Percentiles rank a stretch among this genome's conserved stretches.
Conservation (phyloP, 2,329 filamentous ascomycete species). For the Hypoxylon sp. region DNA sequence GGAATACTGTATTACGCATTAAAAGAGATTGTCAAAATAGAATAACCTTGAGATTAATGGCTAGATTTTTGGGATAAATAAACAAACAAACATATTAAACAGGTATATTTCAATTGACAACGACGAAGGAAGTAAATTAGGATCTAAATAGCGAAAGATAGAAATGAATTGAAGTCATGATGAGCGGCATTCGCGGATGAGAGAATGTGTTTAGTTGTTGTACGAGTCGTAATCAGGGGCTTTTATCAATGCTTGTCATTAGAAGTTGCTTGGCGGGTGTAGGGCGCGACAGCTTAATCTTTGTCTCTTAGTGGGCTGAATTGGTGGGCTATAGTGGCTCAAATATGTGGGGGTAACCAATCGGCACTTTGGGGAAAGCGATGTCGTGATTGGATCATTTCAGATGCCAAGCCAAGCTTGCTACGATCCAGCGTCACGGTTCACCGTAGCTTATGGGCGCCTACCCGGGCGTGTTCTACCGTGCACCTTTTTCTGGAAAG, state of each 20-base stretch:
- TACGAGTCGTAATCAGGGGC: constrained; percentile 21
- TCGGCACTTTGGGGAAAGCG: constrained; percentile 24
- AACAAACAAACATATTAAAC: not conserved
- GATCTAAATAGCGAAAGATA: not conserved
- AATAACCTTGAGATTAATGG: no score
- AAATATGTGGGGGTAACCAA: constrained; percentile 17
- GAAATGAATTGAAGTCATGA: constrained; percentile 1
- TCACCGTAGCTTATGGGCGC: constrained; percentile 21
- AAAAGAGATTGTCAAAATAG: no score
- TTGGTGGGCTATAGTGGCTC: not conserved
- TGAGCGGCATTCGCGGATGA: constrained; percentile 26
- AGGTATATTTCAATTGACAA: no score
- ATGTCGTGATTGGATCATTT: constrained; percentile 26
- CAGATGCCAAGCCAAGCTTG: constrained; percentile 13
- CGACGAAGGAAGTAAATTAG: not conserved
- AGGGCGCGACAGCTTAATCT: constrained; percentile 11
- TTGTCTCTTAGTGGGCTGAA: not conserved
- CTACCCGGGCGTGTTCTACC: no score
- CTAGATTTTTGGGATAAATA: constrained; percentile 1
- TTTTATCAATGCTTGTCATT: constrained; percentile 22
- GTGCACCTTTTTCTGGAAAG: no score
- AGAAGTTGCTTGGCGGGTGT: constrained; percentile 18
- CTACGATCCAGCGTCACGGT: constrained; percentile 22
- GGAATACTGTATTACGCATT: not conserved
- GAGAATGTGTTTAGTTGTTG: not conserved